Conservation (phyloP, 345 rosid species). For the Brassica rapa region DNA sequence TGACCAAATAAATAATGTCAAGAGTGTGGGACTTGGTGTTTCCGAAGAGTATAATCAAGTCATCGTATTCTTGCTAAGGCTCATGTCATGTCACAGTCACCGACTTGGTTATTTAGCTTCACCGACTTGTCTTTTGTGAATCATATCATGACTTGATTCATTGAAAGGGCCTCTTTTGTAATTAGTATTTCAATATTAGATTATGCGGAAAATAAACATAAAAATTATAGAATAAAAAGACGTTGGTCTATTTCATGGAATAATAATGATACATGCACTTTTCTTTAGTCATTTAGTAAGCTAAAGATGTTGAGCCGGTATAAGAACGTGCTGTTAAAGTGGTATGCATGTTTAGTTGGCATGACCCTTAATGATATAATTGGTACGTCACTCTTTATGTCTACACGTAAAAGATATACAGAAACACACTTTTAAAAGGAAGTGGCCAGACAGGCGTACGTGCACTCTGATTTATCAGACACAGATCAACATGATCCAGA, state of each 20-base stretch:
- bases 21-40: neutral
- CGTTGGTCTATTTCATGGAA: neutral
- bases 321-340: slow-evolving; percentile 25
- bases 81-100: slow-evolving; percentile 36
- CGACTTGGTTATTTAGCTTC: slow-evolving; percentile 26
- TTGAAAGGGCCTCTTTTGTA: neutral
- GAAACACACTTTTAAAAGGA: neutral
- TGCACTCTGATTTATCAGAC: slow-evolving; percentile 19
- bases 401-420: slow-evolving; percentile 9
- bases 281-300: neutral
- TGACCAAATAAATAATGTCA: slow-evolving; percentile 16
- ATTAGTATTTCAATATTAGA: too few species aligned
- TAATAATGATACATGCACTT: slow-evolving; percentile 1
- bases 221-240: neutral
- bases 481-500: slow-evolving; percentile 26
- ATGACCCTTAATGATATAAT: neutral
- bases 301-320: slow-evolving; percentile 14
- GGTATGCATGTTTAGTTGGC: neutral
- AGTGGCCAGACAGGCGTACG: slow-evolving; percentile 23
- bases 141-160: slow-evolving; percentile 13
- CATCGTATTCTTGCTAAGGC: slow-evolving; percentile 8
- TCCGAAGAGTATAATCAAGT: neutral
- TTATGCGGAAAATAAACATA: neutral
- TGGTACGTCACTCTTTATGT: slow-evolving; percentile 7
- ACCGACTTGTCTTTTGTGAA: slow-evolving; percentile 25